Conservation (phyloP, 352 stramenopile genomes). For the Globisporangium recalcitrans region DNA sequence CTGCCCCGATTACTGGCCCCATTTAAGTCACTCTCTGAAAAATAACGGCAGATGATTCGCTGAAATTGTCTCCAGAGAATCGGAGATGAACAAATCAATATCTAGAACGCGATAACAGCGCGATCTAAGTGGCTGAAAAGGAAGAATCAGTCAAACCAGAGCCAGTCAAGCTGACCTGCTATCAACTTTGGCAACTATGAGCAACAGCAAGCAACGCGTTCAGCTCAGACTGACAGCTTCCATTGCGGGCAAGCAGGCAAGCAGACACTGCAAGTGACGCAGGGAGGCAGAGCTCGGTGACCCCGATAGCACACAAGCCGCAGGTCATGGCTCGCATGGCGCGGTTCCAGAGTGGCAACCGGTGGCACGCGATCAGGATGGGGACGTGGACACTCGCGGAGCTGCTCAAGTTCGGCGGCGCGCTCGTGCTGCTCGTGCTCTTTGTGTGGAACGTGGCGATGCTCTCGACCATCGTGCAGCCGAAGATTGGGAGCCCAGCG, state of each 20-base stretch:
- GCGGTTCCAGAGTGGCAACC: slow-evolving; percentile 19
- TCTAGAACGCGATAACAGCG: neutral
- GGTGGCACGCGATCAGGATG: slow-evolving; percentile 22
- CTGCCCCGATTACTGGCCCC: slow-evolving; percentile 5
- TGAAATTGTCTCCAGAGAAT: neutral
- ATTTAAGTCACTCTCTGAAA: neutral
- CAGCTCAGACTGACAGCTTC: neutral
- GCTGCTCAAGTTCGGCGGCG: slow-evolving; percentile 24
- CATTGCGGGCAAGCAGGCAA: no score
- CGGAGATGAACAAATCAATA: no score
- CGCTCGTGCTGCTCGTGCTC: slow-evolving; percentile 28
- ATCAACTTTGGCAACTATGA: neutral
- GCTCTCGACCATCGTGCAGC: slow-evolving; percentile 28
- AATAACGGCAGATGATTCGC: neutral
- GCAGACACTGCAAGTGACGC: neutral
- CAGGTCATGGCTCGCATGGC: slow-evolving; percentile 17
- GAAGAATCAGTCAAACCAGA: neutral
- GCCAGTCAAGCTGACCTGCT: no score
- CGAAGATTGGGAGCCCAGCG: neutral
- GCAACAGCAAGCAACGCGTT: neutral
- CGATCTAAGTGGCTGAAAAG: neutral
- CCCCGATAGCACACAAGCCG: neutral
- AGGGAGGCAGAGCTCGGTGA: neutral
- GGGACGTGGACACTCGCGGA: slow-evolving; percentile 17
- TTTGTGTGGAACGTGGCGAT: slow-evolving; percentile 56